These are phyloP conservation scores for Mycena amicta DNA, from an alignment of 768 basidiomycete species.

Conservation along the genomic window DNA sequence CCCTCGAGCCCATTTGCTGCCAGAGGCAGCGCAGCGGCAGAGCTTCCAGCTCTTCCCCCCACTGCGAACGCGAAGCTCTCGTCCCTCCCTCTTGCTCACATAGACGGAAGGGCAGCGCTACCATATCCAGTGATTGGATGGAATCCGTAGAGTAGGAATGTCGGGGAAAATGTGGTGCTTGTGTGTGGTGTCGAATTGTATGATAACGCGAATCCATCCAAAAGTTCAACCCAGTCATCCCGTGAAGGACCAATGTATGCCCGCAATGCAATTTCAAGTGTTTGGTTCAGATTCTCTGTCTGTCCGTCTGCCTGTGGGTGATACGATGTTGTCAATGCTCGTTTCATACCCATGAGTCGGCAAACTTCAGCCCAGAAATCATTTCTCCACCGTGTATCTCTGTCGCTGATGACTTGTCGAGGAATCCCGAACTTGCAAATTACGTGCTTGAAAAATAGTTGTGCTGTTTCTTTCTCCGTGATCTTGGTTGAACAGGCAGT, in stretches of 20 bases:
- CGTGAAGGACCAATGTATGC: constrained; percentile 28
- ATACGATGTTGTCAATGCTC: constrained; percentile 28
- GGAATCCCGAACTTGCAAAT: constrained; percentile 27
- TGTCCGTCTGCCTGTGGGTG: constrained; percentile 40
- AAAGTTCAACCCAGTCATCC: constrained; percentile 27
- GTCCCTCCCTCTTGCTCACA: too few species aligned
- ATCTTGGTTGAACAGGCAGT: constrained; percentile 32
- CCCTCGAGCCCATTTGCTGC: too few species aligned
- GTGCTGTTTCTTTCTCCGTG: constrained; percentile 30
- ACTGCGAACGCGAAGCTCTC: too few species aligned
- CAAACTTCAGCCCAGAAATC: constrained; percentile 32
- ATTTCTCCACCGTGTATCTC: constrained; percentile 27
- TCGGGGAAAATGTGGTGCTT: constrained; percentile 30
- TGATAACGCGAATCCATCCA: constrained; percentile 27
- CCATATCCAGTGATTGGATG: constrained; percentile 25
- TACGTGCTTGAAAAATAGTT: constrained; percentile 39
- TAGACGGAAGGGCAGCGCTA: too few species aligned
- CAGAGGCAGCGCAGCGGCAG: too few species aligned
- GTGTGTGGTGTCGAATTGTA: constrained; percentile 36
- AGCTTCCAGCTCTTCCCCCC: too few species aligned
- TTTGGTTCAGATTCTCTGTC: constrained; percentile 36
- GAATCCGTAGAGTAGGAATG: constrained; percentile 30
- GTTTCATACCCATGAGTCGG: constrained; percentile 26
- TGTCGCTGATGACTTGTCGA: constrained; percentile 31
- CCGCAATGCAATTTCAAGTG: constrained; percentile 31